phyloP scores from a whole-genome alignment of 495 filamentous ascomycete genomes.

The Penicillium silybi region DNA sequence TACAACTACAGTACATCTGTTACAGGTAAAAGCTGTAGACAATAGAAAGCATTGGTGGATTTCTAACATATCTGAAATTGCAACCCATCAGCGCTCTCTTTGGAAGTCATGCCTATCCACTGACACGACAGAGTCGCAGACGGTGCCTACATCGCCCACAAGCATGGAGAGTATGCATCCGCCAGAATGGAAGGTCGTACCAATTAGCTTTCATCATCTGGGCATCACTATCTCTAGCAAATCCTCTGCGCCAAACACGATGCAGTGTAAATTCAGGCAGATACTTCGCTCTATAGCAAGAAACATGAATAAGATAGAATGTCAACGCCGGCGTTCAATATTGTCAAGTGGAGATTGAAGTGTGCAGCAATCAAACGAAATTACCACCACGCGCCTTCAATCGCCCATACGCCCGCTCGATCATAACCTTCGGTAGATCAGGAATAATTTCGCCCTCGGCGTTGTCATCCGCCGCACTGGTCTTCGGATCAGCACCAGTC shows the following conservation, averaged over 20 bases:
- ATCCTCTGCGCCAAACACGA: background rate
- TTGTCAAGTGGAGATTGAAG: background rate
- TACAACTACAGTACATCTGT: conserved; percentile 2
- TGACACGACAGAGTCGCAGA: background rate
- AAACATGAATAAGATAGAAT: background rate
- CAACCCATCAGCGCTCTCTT: conserved; percentile 50
- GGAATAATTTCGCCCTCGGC: conserved; percentile 47
- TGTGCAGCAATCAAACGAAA: background rate
- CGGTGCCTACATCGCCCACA: conserved; percentile 32
- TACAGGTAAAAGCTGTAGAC: background rate
- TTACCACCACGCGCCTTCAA: conserved; percentile 27
- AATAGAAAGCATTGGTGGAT: background rate
- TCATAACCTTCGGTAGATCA: conserved; percentile 48
- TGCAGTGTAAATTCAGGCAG: background rate
- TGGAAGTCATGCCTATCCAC: conserved; percentile 34
- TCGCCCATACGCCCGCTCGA: conserved; percentile 50
- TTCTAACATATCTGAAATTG: background rate
- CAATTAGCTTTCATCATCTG: conserved; percentile 32
- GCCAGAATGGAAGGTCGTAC: conserved; percentile 18
- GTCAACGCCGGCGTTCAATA: background rate
- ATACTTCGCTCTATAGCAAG: background rate
- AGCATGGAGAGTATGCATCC: conserved; percentile 31
- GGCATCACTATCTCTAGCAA: background rate
- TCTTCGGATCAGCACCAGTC: background rate
- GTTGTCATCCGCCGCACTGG: conserved; percentile 12